phyloP scores from a whole-genome alignment of 2,329 filamentous ascomycete genomes.

The Penicillium sp. region DNA sequence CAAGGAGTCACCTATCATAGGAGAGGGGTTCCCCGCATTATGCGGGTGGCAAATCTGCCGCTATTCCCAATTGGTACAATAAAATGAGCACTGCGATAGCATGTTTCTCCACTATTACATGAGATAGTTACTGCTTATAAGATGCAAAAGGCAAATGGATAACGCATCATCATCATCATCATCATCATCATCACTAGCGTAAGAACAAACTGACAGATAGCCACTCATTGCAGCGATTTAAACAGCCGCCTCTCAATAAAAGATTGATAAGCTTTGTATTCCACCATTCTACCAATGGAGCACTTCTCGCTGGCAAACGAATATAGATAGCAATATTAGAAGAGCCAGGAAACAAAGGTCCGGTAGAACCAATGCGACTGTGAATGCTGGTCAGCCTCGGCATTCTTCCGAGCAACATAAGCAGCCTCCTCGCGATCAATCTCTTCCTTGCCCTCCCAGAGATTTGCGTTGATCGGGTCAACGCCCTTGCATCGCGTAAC shows the following conservation, averaged over 20 bases:
- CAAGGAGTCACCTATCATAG: neutral
- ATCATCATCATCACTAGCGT: too few species aligned
- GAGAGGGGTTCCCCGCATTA: neutral
- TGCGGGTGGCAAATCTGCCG: neutral
- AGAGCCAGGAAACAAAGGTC: conserved; percentile 64
- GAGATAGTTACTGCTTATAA: too few species aligned
- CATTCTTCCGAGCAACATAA: conserved; percentile 63
- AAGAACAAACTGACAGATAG: too few species aligned
- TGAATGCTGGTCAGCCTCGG: conserved; percentile 41
- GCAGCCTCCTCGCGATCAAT: conserved; percentile 75
- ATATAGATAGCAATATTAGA: conserved; percentile 41
- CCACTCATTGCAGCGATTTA: too few species aligned
- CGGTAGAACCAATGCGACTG: conserved; percentile 59
- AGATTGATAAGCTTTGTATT: neutral
- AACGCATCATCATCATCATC: too few species aligned
- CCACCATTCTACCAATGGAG: neutral
- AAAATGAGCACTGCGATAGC: conserved; percentile 1
- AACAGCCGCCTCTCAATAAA: neutral
- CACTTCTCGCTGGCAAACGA: too few species aligned
- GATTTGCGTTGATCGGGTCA: conserved; percentile 65
- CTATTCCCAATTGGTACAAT: neutral
- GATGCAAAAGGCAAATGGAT: too few species aligned
- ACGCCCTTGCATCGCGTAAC: conserved; percentile 59
- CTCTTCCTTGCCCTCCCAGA: conserved; percentile 73
- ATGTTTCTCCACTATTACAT: neutral